A percentile compares a stretch with the other conserved stretches of the same genome.
Evolutionary conservation across 495 filamentous ascomycete species (phyloP).

Genomic region (Trichoderma asperelloides): DNA sequence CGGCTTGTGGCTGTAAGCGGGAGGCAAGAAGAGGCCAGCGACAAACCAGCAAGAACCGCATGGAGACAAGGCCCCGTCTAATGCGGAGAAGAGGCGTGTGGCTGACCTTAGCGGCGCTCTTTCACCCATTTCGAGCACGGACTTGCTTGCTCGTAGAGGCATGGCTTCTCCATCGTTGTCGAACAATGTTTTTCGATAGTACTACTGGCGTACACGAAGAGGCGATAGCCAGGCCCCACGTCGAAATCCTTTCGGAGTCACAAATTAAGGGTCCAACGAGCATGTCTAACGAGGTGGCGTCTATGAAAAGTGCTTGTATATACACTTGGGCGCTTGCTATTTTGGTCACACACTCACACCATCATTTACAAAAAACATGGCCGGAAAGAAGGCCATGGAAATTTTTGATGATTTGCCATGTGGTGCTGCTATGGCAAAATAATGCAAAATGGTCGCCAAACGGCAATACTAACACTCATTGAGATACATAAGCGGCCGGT

Average conservation of each 20-base stretch:
- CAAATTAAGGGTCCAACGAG: not conserved
- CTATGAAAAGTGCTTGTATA: too few relatives aligned
- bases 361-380: not conserved
- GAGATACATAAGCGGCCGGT: too few relatives aligned
- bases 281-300: not conserved
- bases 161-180: not conserved
- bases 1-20: not conserved
- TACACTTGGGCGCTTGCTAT: not conserved
- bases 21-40: not conserved
- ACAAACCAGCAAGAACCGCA: not conserved
- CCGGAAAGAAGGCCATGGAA: not conserved
- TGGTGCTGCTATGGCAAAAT: not conserved
- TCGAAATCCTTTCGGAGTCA: not conserved
- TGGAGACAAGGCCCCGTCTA: not conserved
- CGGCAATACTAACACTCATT: not conserved
- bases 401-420: not conserved
- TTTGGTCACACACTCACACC: not conserved
- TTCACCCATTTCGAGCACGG: not conserved
- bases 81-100: not conserved
- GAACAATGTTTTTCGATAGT: not conserved
- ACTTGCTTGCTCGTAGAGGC: not conserved
- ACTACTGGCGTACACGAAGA: not conserved
- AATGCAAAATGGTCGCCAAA: not conserved
- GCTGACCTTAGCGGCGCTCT: conserved; percentile 2
- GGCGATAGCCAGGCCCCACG: not conserved